Evolutionary conservation across 2,329 filamentous ascomycete species (phyloP), one percentile per base, ranked within the genome.

Genomic region (Xylogone sp.): DNA sequence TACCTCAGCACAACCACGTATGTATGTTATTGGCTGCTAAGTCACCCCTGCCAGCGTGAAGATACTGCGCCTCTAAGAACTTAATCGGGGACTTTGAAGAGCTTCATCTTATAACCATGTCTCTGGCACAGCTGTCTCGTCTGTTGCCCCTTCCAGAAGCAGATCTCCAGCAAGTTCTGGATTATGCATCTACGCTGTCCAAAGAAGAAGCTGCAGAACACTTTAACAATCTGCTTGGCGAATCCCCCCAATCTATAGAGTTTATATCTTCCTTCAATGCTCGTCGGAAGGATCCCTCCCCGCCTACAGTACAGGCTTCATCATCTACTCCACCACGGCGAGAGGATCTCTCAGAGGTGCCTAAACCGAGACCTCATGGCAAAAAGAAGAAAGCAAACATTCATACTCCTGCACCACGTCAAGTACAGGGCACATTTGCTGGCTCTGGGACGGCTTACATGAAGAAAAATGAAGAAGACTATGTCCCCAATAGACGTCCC

Each of bases 161-260:
- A 12, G 91, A 93, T 42, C 76, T 97, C 27, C 82, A 84, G 64
- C 90, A 97, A 65, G 81, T 97, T 43, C 77, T 97, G 58, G 83
- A 89, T 45, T 97, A 97, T 68, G 84, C 89, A 2, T 75, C 82
- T 31, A 87, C 84, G 0, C 78, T 97, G 8, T 84, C 90, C 19
- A 91, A 87, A 64, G 72, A 83, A 48, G 88, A 87, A 57, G 88
- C 90, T 13, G 90, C 84, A 47, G 85, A 91, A 42, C 90, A 97
- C 69, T 86, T 99, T 55, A 87, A 85, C 68, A 90, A 94, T 64
- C 75, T 99, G 49, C 80, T 99, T 0, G 94, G 93, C 46, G 90
- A 96, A 67, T 91, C 88, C 6, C 82, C 91, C 1, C 84, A 87
- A 60, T 79, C 82, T 2, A 69, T 88, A 48, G 84, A 88, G 59